A percentile compares a stretch with the other conserved stretches of the same genome.
These are phyloP conservation scores for Nepenthes gracilis DNA, from an alignment of 148 eudicot species.

Conservation along the genomic window DNA sequence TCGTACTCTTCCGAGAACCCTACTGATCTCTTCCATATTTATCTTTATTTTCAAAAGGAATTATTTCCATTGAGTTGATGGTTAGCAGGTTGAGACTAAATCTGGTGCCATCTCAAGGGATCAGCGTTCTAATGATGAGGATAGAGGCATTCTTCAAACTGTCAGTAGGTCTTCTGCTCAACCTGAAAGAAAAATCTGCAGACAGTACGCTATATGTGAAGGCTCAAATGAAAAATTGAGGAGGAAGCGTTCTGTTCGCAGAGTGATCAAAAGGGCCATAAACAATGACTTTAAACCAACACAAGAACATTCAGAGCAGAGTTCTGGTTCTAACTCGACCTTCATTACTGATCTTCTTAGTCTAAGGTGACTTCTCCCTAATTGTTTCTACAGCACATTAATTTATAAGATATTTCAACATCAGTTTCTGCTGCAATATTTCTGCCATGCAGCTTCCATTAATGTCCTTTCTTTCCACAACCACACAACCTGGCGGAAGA, in stretches of 20 bases:
- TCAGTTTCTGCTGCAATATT: not conserved
- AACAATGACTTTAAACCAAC: constrained; percentile 25
- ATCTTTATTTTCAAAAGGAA: too few species aligned
- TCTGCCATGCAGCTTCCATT: not conserved
- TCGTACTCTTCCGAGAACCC: too few species aligned
- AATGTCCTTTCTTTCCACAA: too few species aligned
- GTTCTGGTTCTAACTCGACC: constrained; percentile 23
- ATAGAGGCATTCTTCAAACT: constrained; percentile 12
- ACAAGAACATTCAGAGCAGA: constrained; percentile 16
- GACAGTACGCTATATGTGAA: constrained; percentile 35
- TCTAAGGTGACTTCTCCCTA: constrained; percentile 19
- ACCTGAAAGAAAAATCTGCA: constrained; percentile 34
- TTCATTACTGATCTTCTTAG: constrained; percentile 17
- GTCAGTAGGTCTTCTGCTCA: constrained; percentile 18
- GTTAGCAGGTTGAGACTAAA: constrained; percentile 22
- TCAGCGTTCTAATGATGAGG: constrained; percentile 21
- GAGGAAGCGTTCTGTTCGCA: constrained; percentile 40
- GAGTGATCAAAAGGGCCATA: constrained; percentile 15
- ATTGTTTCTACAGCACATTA: not conserved
- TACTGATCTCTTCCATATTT: too few species aligned
- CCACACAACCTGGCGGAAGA: too few species aligned
- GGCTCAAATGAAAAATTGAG: constrained; percentile 40
- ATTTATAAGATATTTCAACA: not conserved
- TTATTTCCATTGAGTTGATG: not conserved
- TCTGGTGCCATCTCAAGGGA: constrained; percentile 23